phyloP scores from a whole-genome alignment of 2,329 filamentous ascomycete genomes.

The Neonectria faginata region DNA sequence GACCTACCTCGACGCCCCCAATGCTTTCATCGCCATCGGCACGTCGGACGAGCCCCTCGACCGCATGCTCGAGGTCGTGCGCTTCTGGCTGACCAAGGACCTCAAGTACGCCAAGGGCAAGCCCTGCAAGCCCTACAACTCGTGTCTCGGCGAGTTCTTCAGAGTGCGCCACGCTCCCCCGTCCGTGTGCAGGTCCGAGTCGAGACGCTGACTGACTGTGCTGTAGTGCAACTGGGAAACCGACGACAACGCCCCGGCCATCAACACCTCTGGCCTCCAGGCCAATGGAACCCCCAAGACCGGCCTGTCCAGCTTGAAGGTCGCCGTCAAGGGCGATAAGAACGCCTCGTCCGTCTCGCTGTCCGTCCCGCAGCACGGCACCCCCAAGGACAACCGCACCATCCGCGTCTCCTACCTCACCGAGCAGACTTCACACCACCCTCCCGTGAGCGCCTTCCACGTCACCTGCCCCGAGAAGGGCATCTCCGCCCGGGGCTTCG shows the following conservation, averaged over 20 bases:
- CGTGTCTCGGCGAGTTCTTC: conserved; percentile 96
- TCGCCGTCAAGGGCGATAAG: conserved; percentile 57
- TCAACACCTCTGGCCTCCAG: conserved; percentile 62
- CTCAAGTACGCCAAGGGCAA: conserved; percentile 98
- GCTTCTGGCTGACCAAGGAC: conserved; percentile 99
- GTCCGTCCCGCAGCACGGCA: conserved; percentile 62
- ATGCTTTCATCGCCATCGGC: conserved; percentile 85
- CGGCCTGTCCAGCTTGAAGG: conserved; percentile 62
- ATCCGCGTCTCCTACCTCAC: conserved; percentile 93
- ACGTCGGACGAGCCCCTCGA: conserved; percentile 92
- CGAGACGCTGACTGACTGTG: conserved; percentile 30
- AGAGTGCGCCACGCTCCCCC: conserved; percentile 63
- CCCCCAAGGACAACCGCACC: conserved; percentile 58
- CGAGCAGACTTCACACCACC: conserved; percentile 98
- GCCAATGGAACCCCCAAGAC: conserved; percentile 55
- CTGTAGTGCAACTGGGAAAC: conserved; percentile 93
- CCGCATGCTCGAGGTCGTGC: conserved; percentile 92
- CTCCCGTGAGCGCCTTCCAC: conserved; percentile 95
- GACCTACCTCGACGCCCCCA: conserved; percentile 96
- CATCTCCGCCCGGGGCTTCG: conserved; percentile 87
- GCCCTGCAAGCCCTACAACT: conserved; percentile 99
- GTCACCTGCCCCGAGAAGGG: conserved; percentile 93
- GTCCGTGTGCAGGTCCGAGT: background rate
- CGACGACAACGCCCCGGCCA: conserved; percentile 78
- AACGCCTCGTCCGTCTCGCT: conserved; percentile 62